Evolutionary conservation across 768 basidiomycete species (phyloP).

Genomic region (Galerina marginata): DNA sequence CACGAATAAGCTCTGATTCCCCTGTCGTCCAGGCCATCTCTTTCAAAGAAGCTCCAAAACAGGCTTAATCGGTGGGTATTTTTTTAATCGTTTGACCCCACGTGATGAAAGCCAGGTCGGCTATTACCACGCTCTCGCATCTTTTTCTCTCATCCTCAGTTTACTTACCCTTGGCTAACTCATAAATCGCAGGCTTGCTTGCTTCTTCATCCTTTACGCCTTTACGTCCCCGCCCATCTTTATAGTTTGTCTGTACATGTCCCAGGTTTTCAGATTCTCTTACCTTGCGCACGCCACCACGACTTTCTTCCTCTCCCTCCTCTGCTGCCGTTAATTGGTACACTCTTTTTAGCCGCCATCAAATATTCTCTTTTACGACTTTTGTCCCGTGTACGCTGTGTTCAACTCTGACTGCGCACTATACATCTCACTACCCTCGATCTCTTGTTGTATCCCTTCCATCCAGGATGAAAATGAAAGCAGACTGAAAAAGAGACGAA

Average conservation of each 20-base stretch:
- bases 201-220: constrained; percentile 2
- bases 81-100: constrained; percentile 17
- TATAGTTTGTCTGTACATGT: constrained; percentile 12
- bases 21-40: constrained; percentile 66
- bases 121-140: constrained; percentile 60
- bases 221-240: constrained; percentile 15
- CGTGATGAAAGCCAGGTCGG: constrained; percentile 41
- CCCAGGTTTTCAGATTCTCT: constrained; percentile 14
- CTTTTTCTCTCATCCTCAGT: constrained; percentile 36
- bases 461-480: constrained; percentile 26
- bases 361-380: constrained; percentile 17
- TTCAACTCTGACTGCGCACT: constrained; percentile 9
- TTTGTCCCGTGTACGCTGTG: constrained; percentile 19
- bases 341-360: constrained; percentile 12
- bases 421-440: constrained; percentile 23
- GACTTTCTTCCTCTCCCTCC: constrained; percentile 12
- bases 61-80: constrained; percentile 33
- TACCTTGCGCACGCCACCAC: constrained; percentile 17
- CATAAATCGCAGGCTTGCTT: background rate
- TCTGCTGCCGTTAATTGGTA: constrained; percentile 16
- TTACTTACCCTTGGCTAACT: background rate
- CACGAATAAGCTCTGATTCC: constrained; percentile 2
- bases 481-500: constrained; percentile 15
- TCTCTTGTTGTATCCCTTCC: constrained; percentile 25
- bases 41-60: constrained; percentile 88